Conservation (phyloP, 352 stramenopile genomes). For the Pythium sukuiense region DNA sequence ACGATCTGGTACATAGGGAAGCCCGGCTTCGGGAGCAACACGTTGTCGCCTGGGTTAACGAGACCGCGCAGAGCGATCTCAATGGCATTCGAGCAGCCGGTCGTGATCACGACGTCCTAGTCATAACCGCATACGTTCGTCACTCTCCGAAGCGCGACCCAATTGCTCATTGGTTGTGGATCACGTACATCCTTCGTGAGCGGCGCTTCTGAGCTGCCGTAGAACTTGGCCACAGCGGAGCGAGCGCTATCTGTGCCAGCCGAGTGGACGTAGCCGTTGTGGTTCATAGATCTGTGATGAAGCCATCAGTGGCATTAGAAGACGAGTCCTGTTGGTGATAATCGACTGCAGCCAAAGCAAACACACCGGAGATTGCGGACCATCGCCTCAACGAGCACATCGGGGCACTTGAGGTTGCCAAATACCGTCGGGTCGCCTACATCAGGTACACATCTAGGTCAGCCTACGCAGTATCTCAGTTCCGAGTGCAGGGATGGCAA, state of each 20-base stretch:
- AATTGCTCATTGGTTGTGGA: neutral
- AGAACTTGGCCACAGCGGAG: constrained; percentile 84
- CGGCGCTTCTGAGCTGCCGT: constrained; percentile 47
- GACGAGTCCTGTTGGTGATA: neutral
- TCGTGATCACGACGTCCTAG: constrained; percentile 91
- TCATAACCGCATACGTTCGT: neutral
- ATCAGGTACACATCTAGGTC: constrained; percentile 8
- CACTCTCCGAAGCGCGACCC: neutral
- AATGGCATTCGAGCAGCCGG: constrained; percentile 91
- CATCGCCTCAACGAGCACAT: constrained; percentile 77
- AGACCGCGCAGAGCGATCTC: constrained; percentile 91
- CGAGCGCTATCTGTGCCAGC: constrained; percentile 81
- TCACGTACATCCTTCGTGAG: constrained; percentile 69
- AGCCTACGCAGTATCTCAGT: neutral
- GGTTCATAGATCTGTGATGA: constrained; percentile 53
- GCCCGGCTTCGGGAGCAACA: constrained; percentile 92
- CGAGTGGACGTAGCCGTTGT: constrained; percentile 93
- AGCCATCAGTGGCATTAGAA: neutral
- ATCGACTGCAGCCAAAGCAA: neutral
- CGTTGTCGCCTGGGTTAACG: constrained; percentile 85
- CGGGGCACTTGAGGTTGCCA: constrained; percentile 88
- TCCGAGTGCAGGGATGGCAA: neutral
- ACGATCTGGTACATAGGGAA: constrained; percentile 97
- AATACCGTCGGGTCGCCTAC: constrained; percentile 91
- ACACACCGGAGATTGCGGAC: constrained; percentile 55